Conservation (phyloP, 805 yeast genomes). For the Kluyveromyces siamensis region DNA sequence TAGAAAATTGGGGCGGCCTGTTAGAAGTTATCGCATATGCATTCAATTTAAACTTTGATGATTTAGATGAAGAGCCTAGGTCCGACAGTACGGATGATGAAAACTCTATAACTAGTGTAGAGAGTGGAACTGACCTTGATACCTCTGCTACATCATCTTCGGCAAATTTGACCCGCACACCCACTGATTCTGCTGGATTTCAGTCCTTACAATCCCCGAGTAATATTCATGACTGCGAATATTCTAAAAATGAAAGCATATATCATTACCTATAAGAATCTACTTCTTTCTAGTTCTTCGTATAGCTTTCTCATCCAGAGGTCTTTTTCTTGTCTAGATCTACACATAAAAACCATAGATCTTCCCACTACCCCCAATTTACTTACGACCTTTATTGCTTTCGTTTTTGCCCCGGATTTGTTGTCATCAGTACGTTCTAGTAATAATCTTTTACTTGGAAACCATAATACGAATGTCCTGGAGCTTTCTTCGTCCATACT, state of each 20-base stretch:
- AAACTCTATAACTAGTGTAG: not conserved
- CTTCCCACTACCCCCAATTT: constrained; percentile 60
- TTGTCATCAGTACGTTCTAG: not conserved
- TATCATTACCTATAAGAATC: constrained; percentile 1
- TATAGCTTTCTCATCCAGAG: constrained; percentile 53
- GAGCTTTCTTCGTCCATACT: constrained; percentile 69
- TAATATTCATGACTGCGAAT: not conserved
- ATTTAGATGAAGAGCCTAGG: constrained; percentile 9
- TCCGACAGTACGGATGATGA: constrained; percentile 1
- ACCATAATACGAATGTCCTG: constrained; percentile 80
- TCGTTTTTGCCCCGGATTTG: not conserved
- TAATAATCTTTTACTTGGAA: constrained; percentile 48
- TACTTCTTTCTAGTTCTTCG: constrained; percentile 30
- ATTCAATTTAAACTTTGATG: constrained; percentile 24
- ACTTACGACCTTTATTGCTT: constrained; percentile 28
- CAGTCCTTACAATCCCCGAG: not conserved
- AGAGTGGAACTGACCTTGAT: no score
- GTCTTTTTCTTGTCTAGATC: constrained; percentile 77
- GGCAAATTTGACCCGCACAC: not conserved
- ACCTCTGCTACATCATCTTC: not conserved
- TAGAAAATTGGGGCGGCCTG: constrained; percentile 19
- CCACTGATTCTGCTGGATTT: not conserved
- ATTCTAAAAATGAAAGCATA: not conserved
- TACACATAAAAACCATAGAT: constrained; percentile 65
- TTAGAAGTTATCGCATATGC: constrained; percentile 25